Evolutionary conservation across 192 early-diverging fungal genomes (phyloP), one percentile per base, ranked within the genome.

Genomic region (Dimargaris cristalligena): DNA sequence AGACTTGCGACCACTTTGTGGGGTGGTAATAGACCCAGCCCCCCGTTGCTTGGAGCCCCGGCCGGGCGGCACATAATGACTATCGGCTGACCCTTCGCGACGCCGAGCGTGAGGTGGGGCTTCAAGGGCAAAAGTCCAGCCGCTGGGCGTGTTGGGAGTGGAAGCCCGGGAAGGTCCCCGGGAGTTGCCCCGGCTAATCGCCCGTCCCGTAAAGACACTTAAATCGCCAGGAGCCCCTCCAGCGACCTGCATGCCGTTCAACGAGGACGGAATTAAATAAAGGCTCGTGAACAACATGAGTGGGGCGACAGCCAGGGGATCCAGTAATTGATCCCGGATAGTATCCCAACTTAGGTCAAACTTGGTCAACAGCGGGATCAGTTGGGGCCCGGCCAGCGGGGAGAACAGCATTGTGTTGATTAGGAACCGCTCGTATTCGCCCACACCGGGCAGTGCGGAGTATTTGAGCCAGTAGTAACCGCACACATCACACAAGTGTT

Each of bases 391-490:
- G 46, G 44, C 52, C 30, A 60, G 46, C 34, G 46, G 58, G 41
- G 62, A 59, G 46, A 41, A 57, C 6, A 57, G 55, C n/a, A 18
- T 38, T 10, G 55, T 57, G 35, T n/a, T 57, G 6, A 57, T 26
- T 26, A 57, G 35, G 26, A 57, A 57, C 22, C 55, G 55, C 22
- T 57, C 55, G 26, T 65, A 62, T 1, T 72, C 74, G 2, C 41
- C 50, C 2, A 79, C 35, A 1, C 65, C 61, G 4, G 52, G 68
- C 23, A 69, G 66, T 10, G 66, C 66, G 18, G 67, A 69, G 65
- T 81, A 81, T 23, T 79, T 77, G 10, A 79, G 46, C 79, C 79
- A 81, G 46, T 79, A 73, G 33, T 65, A 66, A 31, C 77, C 77
- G 59, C 79, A 81, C 20, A 70, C 67, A 35, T 77, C 66, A 51